Evolutionary conservation across 2,329 filamentous ascomycete species (phyloP).

Genomic region (Epichloe elymi): DNA sequence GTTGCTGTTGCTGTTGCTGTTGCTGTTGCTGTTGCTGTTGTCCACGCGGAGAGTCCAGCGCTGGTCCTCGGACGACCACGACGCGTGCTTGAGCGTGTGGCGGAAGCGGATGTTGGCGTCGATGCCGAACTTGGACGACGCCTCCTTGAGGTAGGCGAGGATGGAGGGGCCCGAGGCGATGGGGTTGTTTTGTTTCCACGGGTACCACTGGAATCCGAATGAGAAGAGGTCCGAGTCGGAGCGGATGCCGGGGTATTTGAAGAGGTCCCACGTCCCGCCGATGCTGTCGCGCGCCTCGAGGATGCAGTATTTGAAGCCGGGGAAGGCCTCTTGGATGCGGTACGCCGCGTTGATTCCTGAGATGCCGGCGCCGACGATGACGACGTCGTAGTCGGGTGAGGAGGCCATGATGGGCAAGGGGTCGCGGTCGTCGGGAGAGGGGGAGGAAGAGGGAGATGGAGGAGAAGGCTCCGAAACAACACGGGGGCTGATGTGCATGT

Average conservation of each 20-base stretch:
- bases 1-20: slow-evolving; percentile 8
- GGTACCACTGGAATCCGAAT: slow-evolving; percentile 54
- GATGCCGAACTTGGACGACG: slow-evolving; percentile 27
- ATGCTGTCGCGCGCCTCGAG: slow-evolving; percentile 50
- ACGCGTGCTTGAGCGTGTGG: slow-evolving; percentile 32
- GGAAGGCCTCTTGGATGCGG: slow-evolving; percentile 42
- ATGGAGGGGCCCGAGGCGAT: slow-evolving; percentile 39
- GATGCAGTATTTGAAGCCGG: slow-evolving; percentile 43
- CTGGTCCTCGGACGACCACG: slow-evolving; percentile 25
- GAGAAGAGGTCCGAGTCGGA: slow-evolving; percentile 46
- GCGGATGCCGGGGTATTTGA: slow-evolving; percentile 58
- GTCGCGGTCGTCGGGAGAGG: too few relatives aligned
- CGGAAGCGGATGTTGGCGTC: slow-evolving; percentile 32
- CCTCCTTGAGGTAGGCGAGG: slow-evolving; percentile 34
- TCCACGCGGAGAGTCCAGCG: slow-evolving; percentile 35
- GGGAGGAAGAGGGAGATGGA: too few relatives aligned
- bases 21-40: slow-evolving; percentile 8
- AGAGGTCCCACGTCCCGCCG: slow-evolving; percentile 64
- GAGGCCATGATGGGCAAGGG: too few relatives aligned
- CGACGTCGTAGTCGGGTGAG: slow-evolving; percentile 27
- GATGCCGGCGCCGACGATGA: slow-evolving; percentile 57
- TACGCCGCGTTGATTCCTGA: slow-evolving; percentile 62
- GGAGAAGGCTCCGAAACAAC: too few relatives aligned
- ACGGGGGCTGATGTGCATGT: too few relatives aligned
- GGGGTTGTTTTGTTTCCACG: slow-evolving; percentile 42